Conservation (phyloP, 352 stramenopile species). For the Ophiocytium majus region DNA sequence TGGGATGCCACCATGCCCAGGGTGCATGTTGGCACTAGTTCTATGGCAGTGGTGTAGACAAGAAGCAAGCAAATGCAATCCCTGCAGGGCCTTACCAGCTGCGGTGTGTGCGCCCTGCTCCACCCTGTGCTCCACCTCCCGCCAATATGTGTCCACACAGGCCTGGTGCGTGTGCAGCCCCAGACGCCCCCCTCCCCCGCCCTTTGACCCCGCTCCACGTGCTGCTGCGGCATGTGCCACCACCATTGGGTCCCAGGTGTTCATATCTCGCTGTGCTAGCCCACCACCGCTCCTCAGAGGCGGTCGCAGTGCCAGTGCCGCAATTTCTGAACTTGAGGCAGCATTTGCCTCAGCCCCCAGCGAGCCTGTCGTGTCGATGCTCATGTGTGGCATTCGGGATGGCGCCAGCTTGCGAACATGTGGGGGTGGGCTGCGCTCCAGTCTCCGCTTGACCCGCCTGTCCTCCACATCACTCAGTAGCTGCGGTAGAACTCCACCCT, state of each 20-base stretch:
- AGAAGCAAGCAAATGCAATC: neutral
- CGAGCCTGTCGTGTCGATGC: no score
- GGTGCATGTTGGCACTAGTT: no score
- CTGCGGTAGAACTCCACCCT: neutral
- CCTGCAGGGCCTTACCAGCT: neutral
- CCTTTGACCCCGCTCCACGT: neutral
- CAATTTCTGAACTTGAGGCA: no score
- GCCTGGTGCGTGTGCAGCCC: neutral
- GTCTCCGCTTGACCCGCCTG: neutral
- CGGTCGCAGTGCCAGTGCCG: no score
- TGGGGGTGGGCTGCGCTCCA: neutral
- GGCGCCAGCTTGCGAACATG: neutral
- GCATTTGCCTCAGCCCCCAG: no score
- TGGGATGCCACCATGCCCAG: no score
- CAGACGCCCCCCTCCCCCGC: neutral
- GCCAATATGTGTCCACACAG: neutral
- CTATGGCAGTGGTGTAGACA: neutral
- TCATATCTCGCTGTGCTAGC: neutral
- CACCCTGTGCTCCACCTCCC: neutral
- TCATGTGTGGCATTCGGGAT: neutral
- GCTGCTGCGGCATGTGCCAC: neutral
- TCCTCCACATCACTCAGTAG: no score
- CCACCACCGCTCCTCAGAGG: no score
- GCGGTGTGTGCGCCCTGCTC: neutral
- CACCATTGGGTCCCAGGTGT: neutral